phyloP scores from a whole-genome alignment of 345 rosid genomes.

The Jatropha curcas region DNA sequence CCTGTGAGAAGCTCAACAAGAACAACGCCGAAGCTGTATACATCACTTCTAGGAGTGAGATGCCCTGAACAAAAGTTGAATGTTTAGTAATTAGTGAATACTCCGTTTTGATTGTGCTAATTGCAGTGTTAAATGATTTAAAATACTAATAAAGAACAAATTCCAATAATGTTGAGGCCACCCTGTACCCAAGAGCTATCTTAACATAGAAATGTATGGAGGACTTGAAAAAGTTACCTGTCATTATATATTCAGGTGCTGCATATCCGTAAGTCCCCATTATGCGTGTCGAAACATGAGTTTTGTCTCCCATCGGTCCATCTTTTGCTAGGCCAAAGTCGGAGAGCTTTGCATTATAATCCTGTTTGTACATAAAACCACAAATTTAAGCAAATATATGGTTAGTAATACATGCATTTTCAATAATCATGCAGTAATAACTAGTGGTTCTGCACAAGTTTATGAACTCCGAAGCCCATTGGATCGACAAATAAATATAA shows the following conservation, averaged over 20 bases:
- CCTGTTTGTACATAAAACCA: constrained; percentile 44
- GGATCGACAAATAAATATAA: neutral
- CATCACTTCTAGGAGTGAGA: constrained; percentile 46
- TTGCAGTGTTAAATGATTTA: neutral
- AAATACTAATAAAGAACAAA: neutral
- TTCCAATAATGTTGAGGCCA: neutral
- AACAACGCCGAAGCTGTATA: constrained; percentile 27
- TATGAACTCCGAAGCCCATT: neutral
- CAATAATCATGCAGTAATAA: neutral
- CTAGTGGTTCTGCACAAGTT: neutral
- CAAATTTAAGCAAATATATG: neutral
- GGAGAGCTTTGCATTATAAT: constrained; percentile 87
- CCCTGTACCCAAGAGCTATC: neutral
- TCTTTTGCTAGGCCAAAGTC: constrained; percentile 98
- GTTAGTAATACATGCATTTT: no score
- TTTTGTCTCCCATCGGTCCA: constrained; percentile 96
- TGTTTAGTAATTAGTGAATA: neutral
- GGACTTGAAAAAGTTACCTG: constrained; percentile 44
- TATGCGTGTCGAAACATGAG: constrained; percentile 96
- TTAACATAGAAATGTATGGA: neutral
- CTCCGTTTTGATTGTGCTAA: neutral
- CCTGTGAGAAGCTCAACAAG: constrained; percentile 54
- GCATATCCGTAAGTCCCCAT: constrained; percentile 99
- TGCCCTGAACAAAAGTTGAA: constrained; percentile 5
- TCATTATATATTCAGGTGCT: constrained; percentile 97